A percentile compares a stretch with the other conserved stretches of the same genome.
Conservation (phyloP, 1,139 yeast genomes). For the Chernovozyma sophiae-reginae region DNA sequence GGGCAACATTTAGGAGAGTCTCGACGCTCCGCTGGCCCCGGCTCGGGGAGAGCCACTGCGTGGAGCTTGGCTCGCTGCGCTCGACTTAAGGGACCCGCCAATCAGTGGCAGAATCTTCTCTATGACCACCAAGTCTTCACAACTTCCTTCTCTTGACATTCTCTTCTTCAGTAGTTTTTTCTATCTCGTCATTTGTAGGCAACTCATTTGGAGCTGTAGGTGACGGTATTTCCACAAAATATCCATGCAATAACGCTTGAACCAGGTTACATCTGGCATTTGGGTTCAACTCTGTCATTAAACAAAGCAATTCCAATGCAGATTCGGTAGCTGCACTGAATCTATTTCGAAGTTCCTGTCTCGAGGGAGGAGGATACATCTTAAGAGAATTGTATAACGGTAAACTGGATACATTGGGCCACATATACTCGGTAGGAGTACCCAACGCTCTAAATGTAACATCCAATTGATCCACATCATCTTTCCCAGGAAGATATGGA, state of each 20-base stretch:
- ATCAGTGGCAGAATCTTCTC: too few species aligned
- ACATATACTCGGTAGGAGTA: conserved; percentile 84
- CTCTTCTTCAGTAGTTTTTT: conserved; percentile 14
- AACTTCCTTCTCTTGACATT: conserved; percentile 14
- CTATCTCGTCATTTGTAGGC: conserved; percentile 46
- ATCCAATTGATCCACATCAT: conserved; percentile 84
- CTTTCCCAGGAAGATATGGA: conserved; percentile 91
- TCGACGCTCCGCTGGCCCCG: too few species aligned
- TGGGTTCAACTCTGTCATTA: conserved; percentile 79
- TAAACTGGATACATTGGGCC: conserved; percentile 87
- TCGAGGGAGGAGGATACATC: conserved; percentile 79
- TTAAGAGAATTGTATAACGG: conserved; percentile 71
- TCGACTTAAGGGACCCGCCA: too few species aligned
- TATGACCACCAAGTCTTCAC: too few species aligned
- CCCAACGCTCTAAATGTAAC: conserved; percentile 93
- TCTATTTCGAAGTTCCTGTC: conserved; percentile 74
- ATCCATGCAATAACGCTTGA: conserved; percentile 62
- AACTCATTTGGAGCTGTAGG: conserved; percentile 70
- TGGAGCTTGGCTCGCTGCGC: too few species aligned
- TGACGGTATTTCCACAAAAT: conserved; percentile 68
- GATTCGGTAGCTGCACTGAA: conserved; percentile 90
- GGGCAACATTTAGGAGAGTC: too few species aligned
- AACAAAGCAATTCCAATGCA: conserved; percentile 73
- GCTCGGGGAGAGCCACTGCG: too few species aligned
- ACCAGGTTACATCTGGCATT: conserved; percentile 63